These are phyloP conservation scores for Diospyros kaki DNA, from an alignment of 148 eudicot species.

Conservation along the genomic window DNA sequence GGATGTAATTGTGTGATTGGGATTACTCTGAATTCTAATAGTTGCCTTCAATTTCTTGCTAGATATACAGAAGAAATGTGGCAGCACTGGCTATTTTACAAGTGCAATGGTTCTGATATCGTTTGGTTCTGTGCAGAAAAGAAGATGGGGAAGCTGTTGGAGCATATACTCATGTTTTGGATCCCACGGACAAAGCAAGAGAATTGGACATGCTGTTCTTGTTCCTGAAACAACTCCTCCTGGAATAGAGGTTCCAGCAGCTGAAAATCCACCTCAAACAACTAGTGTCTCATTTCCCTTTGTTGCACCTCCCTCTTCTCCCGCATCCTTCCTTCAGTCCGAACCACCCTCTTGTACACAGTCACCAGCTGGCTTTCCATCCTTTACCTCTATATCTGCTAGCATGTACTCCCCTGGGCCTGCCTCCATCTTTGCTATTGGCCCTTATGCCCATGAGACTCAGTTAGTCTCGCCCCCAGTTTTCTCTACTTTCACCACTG, in stretches of 20 bases:
- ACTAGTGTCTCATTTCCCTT: constrained; percentile 52
- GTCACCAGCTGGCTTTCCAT: constrained; percentile 64
- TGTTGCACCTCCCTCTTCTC: constrained; percentile 95
- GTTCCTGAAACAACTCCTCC: constrained; percentile 57
- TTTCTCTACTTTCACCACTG: constrained; percentile 84
- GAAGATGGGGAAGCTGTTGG: constrained; percentile 76
- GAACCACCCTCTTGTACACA: constrained; percentile 83
- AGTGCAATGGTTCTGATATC: not conserved
- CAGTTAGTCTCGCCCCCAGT: constrained; percentile 93
- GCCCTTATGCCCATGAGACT: constrained; percentile 95
- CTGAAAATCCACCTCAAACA: constrained; percentile 37
- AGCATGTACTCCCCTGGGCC: constrained; percentile 86
- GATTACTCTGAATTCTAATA: not conserved
- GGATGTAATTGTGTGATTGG: not conserved
- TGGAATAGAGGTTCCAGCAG: constrained; percentile 25
- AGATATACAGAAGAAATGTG: not conserved
- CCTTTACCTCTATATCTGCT: constrained; percentile 52
- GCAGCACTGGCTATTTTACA: not conserved
- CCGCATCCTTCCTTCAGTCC: constrained; percentile 91
- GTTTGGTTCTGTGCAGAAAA: constrained; percentile 52
- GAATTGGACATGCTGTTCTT: constrained; percentile 64
- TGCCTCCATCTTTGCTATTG: constrained; percentile 75
- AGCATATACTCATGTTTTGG: constrained; percentile 58
- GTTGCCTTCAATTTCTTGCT: not conserved
- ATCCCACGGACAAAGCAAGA: constrained; percentile 50